A percentile compares a stretch with the other conserved stretches of the same genome.
These are phyloP conservation scores for Metschnikowia continentalis DNA, from an alignment of 805 yeast species.

Conservation along the genomic window DNA sequence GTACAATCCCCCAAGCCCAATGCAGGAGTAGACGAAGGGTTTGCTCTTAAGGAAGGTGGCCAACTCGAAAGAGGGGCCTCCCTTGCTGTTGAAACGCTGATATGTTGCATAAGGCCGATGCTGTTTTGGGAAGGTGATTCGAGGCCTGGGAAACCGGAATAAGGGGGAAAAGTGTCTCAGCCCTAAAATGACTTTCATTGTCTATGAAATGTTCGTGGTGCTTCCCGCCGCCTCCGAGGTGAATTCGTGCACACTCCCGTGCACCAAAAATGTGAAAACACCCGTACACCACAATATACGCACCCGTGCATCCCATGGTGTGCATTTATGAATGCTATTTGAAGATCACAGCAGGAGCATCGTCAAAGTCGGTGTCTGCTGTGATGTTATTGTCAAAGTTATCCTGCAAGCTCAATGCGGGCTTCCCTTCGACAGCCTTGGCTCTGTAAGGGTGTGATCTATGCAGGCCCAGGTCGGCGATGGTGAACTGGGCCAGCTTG, in stretches of 20 bases:
- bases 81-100: constrained; percentile 15
- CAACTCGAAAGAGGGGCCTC: constrained; percentile 6
- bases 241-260: no score
- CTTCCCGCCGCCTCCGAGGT: no score
- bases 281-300: neutral
- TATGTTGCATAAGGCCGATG: constrained; percentile 17
- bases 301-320: neutral
- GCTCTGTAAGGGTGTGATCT: constrained; percentile 1
- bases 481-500: neutral
- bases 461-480: neutral
- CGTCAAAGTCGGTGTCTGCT: constrained; percentile 12
- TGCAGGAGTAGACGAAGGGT: constrained; percentile 30
- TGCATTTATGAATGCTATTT: constrained; percentile 6
- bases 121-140: neutral
- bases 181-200: no score
- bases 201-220: no score
- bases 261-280: neutral
- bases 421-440: neutral
- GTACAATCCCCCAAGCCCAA: constrained; percentile 19
- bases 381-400: constrained; percentile 19
- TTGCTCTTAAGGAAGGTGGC: constrained; percentile 21
- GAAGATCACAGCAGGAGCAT: constrained; percentile 18
- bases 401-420: constrained; percentile 16
- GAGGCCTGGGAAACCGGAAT: neutral
- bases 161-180: neutral